Conservation (phyloP, 176 grass and related monocot genomes). For the Saccharum officinarum region DNA sequence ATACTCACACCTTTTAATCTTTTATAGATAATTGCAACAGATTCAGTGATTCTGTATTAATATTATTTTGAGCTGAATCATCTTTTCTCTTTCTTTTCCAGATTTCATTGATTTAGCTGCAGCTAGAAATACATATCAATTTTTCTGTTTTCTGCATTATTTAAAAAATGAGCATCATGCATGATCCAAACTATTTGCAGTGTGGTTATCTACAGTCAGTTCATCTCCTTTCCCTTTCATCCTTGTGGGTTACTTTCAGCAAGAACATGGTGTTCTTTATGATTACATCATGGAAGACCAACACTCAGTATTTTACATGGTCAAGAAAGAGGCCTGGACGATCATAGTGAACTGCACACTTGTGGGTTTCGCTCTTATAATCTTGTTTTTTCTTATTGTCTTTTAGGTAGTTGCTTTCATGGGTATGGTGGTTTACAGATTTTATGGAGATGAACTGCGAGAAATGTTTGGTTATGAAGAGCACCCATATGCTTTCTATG, state of each 20-base stretch:
- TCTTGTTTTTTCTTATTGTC: constrained; percentile 41
- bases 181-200: background rate
- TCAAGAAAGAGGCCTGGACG: background rate
- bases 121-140: background rate
- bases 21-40: background rate
- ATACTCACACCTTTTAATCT: constrained; percentile 26
- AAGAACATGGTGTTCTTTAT: background rate
- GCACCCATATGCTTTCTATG: constrained; percentile 95
- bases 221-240: background rate
- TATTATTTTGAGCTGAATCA: background rate
- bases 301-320: background rate
- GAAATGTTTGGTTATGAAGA: constrained; percentile 99
- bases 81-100: constrained; percentile 5
- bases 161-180: background rate
- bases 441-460: constrained; percentile 94
- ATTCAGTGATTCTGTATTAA: background rate
- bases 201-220: background rate
- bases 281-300: background rate
- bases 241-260: background rate
- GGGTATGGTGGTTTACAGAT: constrained; percentile 95
- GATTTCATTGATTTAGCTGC: constrained; percentile 21
- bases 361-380: constrained; percentile 30
- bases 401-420: constrained; percentile 90
- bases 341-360: background rate
- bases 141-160: constrained; percentile 3